These are phyloP conservation scores for Boletus sp. DNA, from an alignment of 1,284 basidiomycete species.

Conservation along the genomic window DNA sequence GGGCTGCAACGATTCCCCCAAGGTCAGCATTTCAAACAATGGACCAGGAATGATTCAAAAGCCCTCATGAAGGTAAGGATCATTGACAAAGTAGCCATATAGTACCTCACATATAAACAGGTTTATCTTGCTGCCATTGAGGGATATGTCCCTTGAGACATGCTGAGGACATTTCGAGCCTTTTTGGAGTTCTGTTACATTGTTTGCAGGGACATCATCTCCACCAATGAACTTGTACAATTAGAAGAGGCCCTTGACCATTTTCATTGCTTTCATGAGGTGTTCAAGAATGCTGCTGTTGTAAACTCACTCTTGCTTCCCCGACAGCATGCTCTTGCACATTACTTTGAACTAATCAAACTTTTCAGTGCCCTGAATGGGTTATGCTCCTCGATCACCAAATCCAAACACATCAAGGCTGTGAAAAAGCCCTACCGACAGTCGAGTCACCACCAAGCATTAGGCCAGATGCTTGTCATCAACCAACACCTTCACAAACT, in stretches of 20 bases:
- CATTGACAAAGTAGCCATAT: too few species aligned
- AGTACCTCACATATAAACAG: too few species aligned
- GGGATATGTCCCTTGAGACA: too few species aligned
- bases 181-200: conserved; percentile 3
- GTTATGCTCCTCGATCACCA: background rate
- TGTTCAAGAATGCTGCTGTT: background rate
- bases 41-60: background rate
- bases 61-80: background rate
- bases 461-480: background rate
- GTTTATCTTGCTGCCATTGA: conserved; percentile 1
- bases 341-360: conserved; percentile 4
- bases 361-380: background rate
- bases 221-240: background rate
- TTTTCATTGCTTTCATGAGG: background rate
- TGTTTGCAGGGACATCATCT: background rate
- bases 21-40: conserved; percentile 1
- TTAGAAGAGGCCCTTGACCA: background rate
- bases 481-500: conserved; percentile 1
- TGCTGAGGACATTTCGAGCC: background rate
- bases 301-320: background rate
- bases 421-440: background rate
- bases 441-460: background rate
- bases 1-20: too few species aligned
- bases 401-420: conserved; percentile 1
- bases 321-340: background rate